A percentile compares a stretch with the other conserved stretches of the same genome.
These are phyloP conservation scores for Boechera divaricarpa DNA, from an alignment of 345 rosid genomes.

Conservation along the genomic window DNA sequence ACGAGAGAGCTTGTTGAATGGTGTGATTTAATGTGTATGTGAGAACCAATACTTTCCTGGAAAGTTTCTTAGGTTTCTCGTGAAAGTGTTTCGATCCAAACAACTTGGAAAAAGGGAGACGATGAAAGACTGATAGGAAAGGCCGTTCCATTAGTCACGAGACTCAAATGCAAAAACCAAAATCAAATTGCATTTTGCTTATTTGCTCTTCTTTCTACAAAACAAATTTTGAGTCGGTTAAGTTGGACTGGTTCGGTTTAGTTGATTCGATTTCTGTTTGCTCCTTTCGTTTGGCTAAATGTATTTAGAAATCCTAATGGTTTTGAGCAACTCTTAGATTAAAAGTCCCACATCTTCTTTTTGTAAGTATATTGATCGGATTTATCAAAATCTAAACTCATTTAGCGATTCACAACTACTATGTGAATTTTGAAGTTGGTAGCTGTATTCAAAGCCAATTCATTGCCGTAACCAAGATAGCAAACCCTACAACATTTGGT, in stretches of 20 bases:
- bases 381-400: no score
- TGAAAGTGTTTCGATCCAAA: slow-evolving; percentile 41
- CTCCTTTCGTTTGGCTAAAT: neutral
- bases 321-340: no score
- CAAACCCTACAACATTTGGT: neutral
- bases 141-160: slow-evolving; percentile 38
- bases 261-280: neutral
- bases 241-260: slow-evolving; percentile 6
- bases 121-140: slow-evolving; percentile 3
- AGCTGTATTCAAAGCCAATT: neutral
- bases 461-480: neutral
- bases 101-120: slow-evolving; percentile 44
- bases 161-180: slow-evolving; percentile 31
- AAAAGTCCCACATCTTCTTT: no score
- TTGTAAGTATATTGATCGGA: no score
- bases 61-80: slow-evolving; percentile 43
- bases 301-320: neutral
- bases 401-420: no score
- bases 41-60: slow-evolving; percentile 35
- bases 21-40: slow-evolving; percentile 28
- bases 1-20: slow-evolving; percentile 42
- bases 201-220: neutral
- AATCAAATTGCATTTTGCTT: slow-evolving; percentile 11
- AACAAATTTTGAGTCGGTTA: neutral
- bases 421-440: neutral